Evolutionary conservation across 108 stramenopile species (phyloP).

Genomic region (Conticribra weissflogii): DNA sequence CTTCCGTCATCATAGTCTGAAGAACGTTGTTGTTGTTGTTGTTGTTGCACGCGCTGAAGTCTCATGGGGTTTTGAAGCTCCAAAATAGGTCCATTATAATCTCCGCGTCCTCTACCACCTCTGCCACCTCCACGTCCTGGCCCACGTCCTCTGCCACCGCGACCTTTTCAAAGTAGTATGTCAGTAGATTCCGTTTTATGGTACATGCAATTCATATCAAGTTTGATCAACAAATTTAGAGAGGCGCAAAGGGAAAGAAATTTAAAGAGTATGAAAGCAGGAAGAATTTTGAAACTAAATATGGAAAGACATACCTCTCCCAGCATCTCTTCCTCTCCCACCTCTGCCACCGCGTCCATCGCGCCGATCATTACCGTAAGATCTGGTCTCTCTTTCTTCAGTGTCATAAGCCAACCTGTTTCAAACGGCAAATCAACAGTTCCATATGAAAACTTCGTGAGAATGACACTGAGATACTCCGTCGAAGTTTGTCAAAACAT

Average conservation of each 20-base stretch:
- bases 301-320: not conserved
- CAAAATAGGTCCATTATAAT: constrained; percentile 52
- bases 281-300: not conserved
- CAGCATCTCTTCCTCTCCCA: not conserved
- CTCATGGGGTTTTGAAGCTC: constrained; percentile 80
- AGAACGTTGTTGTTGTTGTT: constrained; percentile 2
- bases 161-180: not conserved
- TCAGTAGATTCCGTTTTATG: not conserved
- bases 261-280: not conserved
- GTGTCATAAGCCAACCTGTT: not conserved
- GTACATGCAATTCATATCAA: not conserved
- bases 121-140: constrained; percentile 30
- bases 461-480: not conserved
- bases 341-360: not conserved
- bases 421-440: not conserved
- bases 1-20: constrained; percentile 2
- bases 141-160: constrained; percentile 36
- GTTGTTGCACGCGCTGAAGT: constrained; percentile 53
- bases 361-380: not conserved
- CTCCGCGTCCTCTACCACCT: constrained; percentile 38
- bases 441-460: not conserved
- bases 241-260: not conserved
- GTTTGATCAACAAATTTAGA: too few relatives aligned
- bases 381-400: not conserved
- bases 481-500: too few relatives aligned